These are phyloP conservation scores for Marasmius sp. DNA, from an alignment of 1,284 basidiomycete species.

Conservation along the genomic window DNA sequence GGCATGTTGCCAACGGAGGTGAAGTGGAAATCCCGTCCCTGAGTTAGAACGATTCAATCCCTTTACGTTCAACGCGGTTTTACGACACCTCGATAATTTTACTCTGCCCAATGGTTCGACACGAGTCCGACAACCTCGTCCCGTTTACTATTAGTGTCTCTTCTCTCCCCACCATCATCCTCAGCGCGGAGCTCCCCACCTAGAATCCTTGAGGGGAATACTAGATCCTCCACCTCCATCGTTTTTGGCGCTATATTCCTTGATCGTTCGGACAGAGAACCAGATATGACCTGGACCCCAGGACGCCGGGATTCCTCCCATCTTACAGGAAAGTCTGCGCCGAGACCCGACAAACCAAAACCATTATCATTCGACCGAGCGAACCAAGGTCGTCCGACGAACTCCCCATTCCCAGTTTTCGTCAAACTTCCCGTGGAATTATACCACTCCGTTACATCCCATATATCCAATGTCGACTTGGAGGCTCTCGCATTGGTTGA, in stretches of 20 bases:
- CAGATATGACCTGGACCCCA: conserved; percentile 9
- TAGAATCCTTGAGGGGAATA: no score
- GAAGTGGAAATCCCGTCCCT: no score
- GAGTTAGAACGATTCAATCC: no score
- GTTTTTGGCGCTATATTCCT: neutral
- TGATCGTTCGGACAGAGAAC: neutral
- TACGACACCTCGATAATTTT: no score
- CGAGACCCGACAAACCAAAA: neutral
- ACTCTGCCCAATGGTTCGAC: no score
- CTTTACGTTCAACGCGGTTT: no score
- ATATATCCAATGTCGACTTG: conserved; percentile 25
- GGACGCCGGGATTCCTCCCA: neutral
- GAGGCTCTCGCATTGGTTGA: conserved; percentile 27
- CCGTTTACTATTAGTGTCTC: no score
- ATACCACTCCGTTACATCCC: conserved; percentile 21
- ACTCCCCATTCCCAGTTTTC: conserved; percentile 26
- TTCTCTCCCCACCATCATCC: no score
- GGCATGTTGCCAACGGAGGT: no score
- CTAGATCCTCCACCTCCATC: neutral
- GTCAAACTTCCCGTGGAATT: conserved; percentile 29
- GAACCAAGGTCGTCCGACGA: conserved; percentile 15
- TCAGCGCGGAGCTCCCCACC: no score
- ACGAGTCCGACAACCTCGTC: no score
- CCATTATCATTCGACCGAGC: conserved; percentile 28
- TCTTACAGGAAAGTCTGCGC: neutral